phyloP scores from a whole-genome alignment of 192 early-diverging fungal species.

The Oehlia diaphana region DNA sequence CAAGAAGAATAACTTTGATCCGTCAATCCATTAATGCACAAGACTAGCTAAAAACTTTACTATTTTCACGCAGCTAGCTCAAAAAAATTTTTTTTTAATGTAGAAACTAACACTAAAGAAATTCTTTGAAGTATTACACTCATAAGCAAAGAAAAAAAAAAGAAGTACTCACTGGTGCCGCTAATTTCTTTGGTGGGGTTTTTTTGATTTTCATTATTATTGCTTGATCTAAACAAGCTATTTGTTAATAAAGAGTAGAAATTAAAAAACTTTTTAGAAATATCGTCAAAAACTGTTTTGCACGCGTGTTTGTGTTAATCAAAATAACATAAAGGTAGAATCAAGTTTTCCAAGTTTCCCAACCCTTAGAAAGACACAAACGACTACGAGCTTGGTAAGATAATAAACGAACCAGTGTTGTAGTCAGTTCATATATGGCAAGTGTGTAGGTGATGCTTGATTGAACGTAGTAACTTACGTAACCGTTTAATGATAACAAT shows the following conservation, averaged over 20 bases:
- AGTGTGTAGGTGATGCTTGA: background rate
- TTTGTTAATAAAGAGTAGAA: background rate
- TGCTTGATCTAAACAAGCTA: constrained; percentile 16
- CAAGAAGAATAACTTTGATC: constrained; percentile 6
- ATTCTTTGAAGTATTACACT: background rate
- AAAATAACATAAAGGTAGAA: background rate
- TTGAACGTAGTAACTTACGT: background rate
- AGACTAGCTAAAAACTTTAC: background rate
- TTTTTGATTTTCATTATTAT: constrained; percentile 32
- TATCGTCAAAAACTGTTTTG: constrained; percentile 7
- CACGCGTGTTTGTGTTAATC: constrained; percentile 12
- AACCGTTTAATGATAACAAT: background rate
- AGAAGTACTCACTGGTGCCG: constrained; percentile 14
- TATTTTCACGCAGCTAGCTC: background rate
- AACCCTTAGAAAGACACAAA: constrained; percentile 10
- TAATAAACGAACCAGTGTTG: background rate
- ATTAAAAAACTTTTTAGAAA: background rate
- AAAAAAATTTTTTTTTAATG: background rate
- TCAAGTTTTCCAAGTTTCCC: constrained; percentile 26
- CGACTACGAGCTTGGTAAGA: background rate
- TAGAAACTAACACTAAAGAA: background rate
- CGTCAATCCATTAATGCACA: background rate
- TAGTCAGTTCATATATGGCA: background rate
- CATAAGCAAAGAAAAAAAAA: background rate
- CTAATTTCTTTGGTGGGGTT: constrained; percentile 29